Conservation (phyloP, 2,329 filamentous ascomycete species). For the Aureobasidium zeae region DNA sequence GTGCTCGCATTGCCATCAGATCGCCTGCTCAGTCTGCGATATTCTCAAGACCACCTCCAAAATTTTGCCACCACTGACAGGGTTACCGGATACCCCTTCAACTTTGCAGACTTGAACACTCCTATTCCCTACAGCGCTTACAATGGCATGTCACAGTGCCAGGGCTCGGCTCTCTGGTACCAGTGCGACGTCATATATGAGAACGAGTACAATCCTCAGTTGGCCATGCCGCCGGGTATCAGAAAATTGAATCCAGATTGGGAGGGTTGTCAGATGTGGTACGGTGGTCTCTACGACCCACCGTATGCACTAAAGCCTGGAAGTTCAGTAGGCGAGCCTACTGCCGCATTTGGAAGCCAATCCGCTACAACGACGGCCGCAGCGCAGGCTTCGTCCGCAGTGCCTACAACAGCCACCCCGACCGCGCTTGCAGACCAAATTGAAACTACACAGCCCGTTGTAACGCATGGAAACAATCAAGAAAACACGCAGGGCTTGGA, state of each 20-base stretch:
- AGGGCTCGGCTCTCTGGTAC: constrained; percentile 10
- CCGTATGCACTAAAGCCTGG: constrained; percentile 21
- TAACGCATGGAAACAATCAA: not conserved
- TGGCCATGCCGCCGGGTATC: constrained; percentile 25
- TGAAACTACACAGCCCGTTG: not conserved
- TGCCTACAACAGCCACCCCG: constrained; percentile 17
- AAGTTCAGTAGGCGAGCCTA: constrained; percentile 17
- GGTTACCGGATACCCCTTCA: constrained; percentile 24
- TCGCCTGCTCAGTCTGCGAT: constrained; percentile 24
- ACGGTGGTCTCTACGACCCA: constrained; percentile 26
- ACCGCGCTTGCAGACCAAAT: constrained; percentile 17
- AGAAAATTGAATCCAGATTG: constrained; percentile 22
- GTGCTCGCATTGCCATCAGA: constrained; percentile 25
- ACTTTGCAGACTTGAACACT: constrained; percentile 24
- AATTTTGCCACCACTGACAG: constrained; percentile 20
- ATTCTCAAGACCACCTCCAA: constrained; percentile 24
- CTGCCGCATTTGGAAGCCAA: constrained; percentile 13
- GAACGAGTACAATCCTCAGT: constrained; percentile 21
- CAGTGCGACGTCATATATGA: constrained; percentile 23
- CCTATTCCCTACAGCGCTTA: constrained; percentile 26
- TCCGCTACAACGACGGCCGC: constrained; percentile 7
- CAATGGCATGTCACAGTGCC: constrained; percentile 22
- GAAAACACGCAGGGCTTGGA: too few relatives aligned
- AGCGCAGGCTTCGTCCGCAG: constrained; percentile 15
- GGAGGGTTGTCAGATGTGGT: constrained; percentile 23